Evolutionary conservation across 1,284 basidiomycete species (phyloP), one percentile per base, ranked within the genome.

Genomic region (Heliocybe sulcata): DNA sequence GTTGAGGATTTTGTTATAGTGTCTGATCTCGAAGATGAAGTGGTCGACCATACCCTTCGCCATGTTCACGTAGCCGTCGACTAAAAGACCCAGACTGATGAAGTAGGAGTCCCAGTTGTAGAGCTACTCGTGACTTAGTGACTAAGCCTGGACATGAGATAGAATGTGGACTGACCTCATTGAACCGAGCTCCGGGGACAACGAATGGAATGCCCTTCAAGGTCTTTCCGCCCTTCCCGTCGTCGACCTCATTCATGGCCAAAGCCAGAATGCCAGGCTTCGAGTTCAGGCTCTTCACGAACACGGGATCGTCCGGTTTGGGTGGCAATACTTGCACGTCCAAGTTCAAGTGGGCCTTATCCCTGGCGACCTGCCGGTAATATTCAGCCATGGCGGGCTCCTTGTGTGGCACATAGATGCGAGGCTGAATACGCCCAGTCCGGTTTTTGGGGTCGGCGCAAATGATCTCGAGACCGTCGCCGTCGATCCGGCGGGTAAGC

Each of bases 11-110:
- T 96, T 98, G 76, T 90, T 90, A 69, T 98, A 98, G 73, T 98
- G 92, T 72, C 87, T 93, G 77, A 99, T 98, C 77, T 99, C 93
- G 68, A 99, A 99, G 66, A 98, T 90, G 73, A 98, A 99, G 70
- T 99, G 96, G 59, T 98, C 96, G 50, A 98, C 94, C 81, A 97
- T 95, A 62, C 92, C 92, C 72, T 94, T 93, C 8, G 96, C 96
- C 80, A 98, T 90, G 59, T 88, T 83, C 42, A 97, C 82, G 65
- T 94, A 87, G 26, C 93, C 94, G 68, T 99, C 96, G 23, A 98
- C 92, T 20, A 99, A 83, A 4, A 99, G 82, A 31, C 96, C 96
- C 25, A 99, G 83, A 12, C 90, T 81, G 65, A 96, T 94, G 69
- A 97, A 97, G 75, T 96, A 97, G 20, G 90, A 92, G 69, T 94